Base-by-base conservation (phyloP, 306 rosid genomes). In the Morella rubra region DNA sequence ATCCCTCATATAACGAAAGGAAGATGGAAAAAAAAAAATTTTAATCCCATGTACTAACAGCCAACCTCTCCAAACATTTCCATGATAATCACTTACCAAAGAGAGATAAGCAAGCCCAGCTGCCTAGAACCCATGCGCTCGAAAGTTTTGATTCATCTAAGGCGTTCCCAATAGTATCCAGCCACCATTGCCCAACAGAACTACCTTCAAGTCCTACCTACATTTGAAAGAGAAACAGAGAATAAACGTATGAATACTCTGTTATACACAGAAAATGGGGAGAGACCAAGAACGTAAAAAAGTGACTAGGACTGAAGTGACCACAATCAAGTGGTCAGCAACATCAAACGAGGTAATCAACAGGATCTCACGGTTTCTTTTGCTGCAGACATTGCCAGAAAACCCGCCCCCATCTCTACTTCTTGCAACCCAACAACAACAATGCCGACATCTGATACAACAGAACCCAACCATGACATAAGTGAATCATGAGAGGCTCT, bases 191-290 rank as follows among this genome's bases (percentile, higher is more conserved):
- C 73, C 99, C 99, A 72, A 87, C 91, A 37, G 98, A 89, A 84
- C 99, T 96, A 82, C 99, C 99, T 91, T 96, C 99, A 71, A 96
- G 98, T 84, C 99, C 99, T 88, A 96, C 98, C 98, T 91, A 88
- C 85, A 91, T 73, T 81, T 73, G 73, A 53, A 79, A 87, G 53
- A 53, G 19, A 77, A 78, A 61, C 22, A 62, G 79, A 86, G 49
- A 81, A 75, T 79, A 76, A 62, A 84, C 54, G 42, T 42, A 67
- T 20, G 47, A 13, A 77, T 70, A 19, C 9, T 32, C 5, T 40
- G 22, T 1, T 41, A 62, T 40, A 15, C 46, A 62, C 22, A 62
- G 5, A 0, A 61, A 4, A 37, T 15, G 7, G 69, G 18, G n/a
- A 37, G 68, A 60, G 60, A 54, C 9, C 18, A 5, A 32, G 19